Base-by-base conservation (phyloP, 345 rosid species). In the Rhodomyrtus tomentosa region DNA sequence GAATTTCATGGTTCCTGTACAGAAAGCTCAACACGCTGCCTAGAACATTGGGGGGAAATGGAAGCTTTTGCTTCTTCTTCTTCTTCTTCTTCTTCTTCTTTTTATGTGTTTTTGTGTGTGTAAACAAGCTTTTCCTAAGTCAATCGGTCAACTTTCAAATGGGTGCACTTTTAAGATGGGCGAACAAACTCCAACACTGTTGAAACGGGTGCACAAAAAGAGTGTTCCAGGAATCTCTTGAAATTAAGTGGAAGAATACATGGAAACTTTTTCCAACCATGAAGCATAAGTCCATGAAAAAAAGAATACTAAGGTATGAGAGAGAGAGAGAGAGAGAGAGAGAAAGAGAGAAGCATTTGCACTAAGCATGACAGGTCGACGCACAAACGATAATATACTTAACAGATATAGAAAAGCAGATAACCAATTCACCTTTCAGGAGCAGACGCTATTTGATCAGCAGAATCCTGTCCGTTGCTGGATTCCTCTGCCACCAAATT, bases 401-500 rank as follows among this genome's bases (percentile, higher is more conserved):
- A 16, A 68, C 24, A 68, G 12, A 62, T 62, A 62, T 29, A 40
- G 74, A 62, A 40, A 62, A 62, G 40, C 74, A 29, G 74, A 86
- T 62, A 85, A 80, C 32, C 76, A 88, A 85, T 72, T 90, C 83
- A 96, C 98, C 95, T 93, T 83, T 92, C 93, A 88, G 88, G 83
- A 50, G 82, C 90, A 83, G 82, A 88, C 84, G 82, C 84, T 54
- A 92, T 84, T 82, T 87, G 92, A 84, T 90, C 93, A 29, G 84
- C 79, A 59, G 95, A 90, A 91, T 91, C 93, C 22, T 88, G 85
- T 82, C 86, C 85, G 82, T 87, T 92, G 82, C 62, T 87, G 48
- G 90, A 84, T 84, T 93, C 98, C 87, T 93, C 98, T 84, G 92
- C 93, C 83, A 86, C 92, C 88, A 97, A 89, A 74, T 73, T 88